These are phyloP conservation scores for Acanthamoeba culbertsoni DNA, from an alignment of 208 protist species.

Conservation along the genomic window DNA sequence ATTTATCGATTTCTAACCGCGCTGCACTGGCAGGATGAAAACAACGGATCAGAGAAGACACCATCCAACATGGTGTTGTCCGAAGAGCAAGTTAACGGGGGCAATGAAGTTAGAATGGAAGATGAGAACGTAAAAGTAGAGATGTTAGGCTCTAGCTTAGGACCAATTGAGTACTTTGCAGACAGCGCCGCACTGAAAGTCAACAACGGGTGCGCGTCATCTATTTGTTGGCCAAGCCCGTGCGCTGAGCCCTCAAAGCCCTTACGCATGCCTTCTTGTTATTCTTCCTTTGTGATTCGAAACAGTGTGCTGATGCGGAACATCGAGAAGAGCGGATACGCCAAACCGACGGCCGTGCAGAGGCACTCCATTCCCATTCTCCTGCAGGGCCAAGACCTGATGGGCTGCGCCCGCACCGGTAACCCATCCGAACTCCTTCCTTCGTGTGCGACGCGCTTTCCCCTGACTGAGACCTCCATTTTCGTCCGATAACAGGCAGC, in stretches of 20 bases:
- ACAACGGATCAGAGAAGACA: not conserved
- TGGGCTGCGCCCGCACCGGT: constrained; percentile 98
- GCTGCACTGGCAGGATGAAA: not conserved
- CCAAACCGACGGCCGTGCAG: constrained; percentile 97
- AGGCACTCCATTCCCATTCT: constrained; percentile 96
- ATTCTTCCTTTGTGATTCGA: not conserved
- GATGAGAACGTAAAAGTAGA: not conserved
- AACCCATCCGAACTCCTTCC: too few species aligned
- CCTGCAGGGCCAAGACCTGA: constrained; percentile 92
- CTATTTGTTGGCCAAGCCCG: not conserved
- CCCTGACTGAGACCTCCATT: too few species aligned
- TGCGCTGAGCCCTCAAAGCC: not conserved
- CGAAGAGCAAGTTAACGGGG: not conserved
- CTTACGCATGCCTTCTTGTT: not conserved
- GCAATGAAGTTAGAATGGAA: not conserved
- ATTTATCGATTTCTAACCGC: not conserved
- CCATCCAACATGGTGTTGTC: not conserved
- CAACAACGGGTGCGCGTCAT: not conserved
- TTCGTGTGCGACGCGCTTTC: too few species aligned
- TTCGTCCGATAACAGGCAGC: too few species aligned
- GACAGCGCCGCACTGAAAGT: not conserved
- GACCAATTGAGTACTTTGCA: not conserved
- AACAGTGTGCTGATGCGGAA: constrained; percentile 89
- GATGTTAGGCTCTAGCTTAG: not conserved
- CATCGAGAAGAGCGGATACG: constrained; percentile 93